Percentiles rank a stretch among this genome's conserved stretches.
These are phyloP conservation scores for Nectriaceae sp. DNA, from an alignment of 2,329 filamentous ascomycete species.

Conservation along the genomic window DNA sequence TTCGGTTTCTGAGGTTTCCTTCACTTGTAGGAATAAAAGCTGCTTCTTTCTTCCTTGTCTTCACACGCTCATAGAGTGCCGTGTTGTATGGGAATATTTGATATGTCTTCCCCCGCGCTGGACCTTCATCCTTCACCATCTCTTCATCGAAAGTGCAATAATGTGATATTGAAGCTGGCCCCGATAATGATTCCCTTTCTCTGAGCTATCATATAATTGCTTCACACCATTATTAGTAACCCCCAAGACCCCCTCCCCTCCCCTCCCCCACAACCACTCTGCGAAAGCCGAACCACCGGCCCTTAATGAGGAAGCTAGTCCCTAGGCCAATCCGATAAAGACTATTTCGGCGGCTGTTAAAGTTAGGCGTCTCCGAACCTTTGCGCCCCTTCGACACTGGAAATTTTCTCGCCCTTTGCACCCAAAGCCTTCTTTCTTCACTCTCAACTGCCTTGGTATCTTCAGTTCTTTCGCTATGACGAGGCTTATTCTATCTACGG, in stretches of 20 bases:
- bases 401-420: constrained; percentile 27
- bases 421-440: constrained; percentile 7
- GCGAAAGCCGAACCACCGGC: constrained; percentile 13
- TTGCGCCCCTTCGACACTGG: constrained; percentile 23
- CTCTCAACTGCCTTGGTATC: background rate
- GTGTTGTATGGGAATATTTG: no score
- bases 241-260: constrained; percentile 1
- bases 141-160: no score
- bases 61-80: no score
- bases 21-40: no score
- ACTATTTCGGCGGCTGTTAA: constrained; percentile 23
- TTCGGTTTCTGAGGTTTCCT: no score
- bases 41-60: no score
- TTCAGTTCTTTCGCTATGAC: constrained; percentile 51
- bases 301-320: constrained; percentile 11
- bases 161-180: no score
- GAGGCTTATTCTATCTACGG: constrained; percentile 83
- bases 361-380: constrained; percentile 26
- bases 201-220: no score
- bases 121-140: no score
- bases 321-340: constrained; percentile 19
- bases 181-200: no score
- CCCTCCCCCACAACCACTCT: constrained; percentile 14
- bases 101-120: no score
- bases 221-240: background rate